Evolutionary conservation across 768 basidiomycete genomes (phyloP), one percentile per base, ranked within the genome.

Genomic region (Udeniomyces megalosporus): DNA sequence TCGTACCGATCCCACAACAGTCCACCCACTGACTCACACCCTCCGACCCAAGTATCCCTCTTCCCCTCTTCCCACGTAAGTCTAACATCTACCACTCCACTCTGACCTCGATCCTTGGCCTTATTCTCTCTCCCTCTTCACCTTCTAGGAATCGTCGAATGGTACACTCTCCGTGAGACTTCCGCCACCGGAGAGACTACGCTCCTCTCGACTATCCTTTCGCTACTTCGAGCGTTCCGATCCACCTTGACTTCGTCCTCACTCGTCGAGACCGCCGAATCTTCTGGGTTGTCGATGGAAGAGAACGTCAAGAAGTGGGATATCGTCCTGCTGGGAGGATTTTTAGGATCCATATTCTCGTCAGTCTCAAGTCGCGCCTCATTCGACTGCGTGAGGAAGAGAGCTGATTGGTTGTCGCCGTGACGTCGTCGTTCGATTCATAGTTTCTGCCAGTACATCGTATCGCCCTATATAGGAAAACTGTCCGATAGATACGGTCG

Each of bases 401-500:
- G n/a, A n/a, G 68, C 61, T 11, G 20, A 28, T 26, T 24, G 51
- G 51, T 44, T 38, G 45, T 28, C 22, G 12, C 29, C 42, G 17
- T 11, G 22, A 12, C 8, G 38, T 42, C n/a, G 14, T 22, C 28
- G 42, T 20, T 51, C 47, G 20, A 15, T 29, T 31, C 71, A 70
- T 65, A 71, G 70, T 34, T 65, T 75, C 32, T 75, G 74, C 66
- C 74, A 75, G 73, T 91, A 84, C 74, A 67, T 90, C 49, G 81
- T 91, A 29, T 86, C 86, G 0, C 88, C 90, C 1, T 75, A 77
- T 66, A 88, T 93, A 58, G 90, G 89, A 20, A 72, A 81, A 17
- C 77, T 96, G 31, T 90, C 88, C 42, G 93, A 99, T 75, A 82
- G 80, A 70, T 87, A 88, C 77, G 93, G 93, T 0, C 82, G 93